Evolutionary conservation across 306 rosid genomes (phyloP).

Genomic region (Cotoneaster glaucophyllus): DNA sequence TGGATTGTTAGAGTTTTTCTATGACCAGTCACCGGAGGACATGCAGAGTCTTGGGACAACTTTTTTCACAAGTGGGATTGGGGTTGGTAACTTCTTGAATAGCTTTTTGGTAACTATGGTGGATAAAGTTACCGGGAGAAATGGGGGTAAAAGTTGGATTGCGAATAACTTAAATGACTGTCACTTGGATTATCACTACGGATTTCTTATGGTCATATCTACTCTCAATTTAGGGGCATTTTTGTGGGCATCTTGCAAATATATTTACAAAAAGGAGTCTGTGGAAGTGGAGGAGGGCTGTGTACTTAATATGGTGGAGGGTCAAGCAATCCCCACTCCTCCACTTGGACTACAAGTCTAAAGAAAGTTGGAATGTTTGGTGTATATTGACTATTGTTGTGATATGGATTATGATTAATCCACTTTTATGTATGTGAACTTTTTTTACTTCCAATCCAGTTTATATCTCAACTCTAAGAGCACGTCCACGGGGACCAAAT

Average conservation of each 20-base stretch:
- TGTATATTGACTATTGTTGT: not conserved
- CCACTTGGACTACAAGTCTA: slow-evolving; percentile 39
- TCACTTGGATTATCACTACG: slow-evolving; percentile 67
- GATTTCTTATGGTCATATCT: slow-evolving; percentile 49
- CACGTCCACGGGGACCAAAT: no score
- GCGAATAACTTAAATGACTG: slow-evolving; percentile 55
- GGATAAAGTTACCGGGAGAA: slow-evolving; percentile 38
- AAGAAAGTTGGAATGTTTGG: not conserved
- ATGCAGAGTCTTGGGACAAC: slow-evolving; percentile 78
- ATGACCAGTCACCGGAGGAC: slow-evolving; percentile 76
- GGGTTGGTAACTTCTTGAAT: slow-evolving; percentile 59
- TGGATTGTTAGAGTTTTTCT: slow-evolving; percentile 70
- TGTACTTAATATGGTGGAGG: slow-evolving; percentile 16
- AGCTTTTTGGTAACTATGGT: slow-evolving; percentile 51
- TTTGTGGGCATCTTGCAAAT: slow-evolving; percentile 42
- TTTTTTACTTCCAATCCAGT: no score
- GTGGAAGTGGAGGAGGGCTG: slow-evolving; percentile 19
- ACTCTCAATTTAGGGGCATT: slow-evolving; percentile 36
- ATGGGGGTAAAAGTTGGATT: slow-evolving; percentile 53
- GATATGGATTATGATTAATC: not conserved
- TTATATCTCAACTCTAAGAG: no score
- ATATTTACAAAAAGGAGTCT: slow-evolving; percentile 45
- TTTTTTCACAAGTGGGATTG: slow-evolving; percentile 62
- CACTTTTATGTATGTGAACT: no score
- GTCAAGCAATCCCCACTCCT: slow-evolving; percentile 21